Evolutionary conservation across 805 yeast genomes (phyloP).

Genomic region (Diddensiella santjacobensis): DNA sequence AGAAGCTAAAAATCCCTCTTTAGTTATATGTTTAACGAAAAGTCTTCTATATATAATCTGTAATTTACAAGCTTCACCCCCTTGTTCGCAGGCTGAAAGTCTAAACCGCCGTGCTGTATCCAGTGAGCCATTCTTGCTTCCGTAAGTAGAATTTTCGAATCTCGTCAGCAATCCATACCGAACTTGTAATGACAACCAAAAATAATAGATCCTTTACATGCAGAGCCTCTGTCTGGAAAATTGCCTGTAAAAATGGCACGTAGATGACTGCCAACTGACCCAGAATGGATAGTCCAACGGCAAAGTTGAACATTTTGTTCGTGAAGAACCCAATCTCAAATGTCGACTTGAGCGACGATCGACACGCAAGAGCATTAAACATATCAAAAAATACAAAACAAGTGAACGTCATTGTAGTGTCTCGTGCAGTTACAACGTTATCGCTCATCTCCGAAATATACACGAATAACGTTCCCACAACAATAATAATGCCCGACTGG

Average conservation of each 20-base stretch:
- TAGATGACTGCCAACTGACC: conserved; percentile 95
- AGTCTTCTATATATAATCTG: neutral
- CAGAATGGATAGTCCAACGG: conserved; percentile 79
- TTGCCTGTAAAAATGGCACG: conserved; percentile 84
- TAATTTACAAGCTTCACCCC: neutral
- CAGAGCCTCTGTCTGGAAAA: conserved; percentile 94
- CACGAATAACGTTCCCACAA: conserved; percentile 81
- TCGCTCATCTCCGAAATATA: conserved; percentile 79
- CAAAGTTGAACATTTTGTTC: conserved; percentile 88
- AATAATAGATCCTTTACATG: conserved; percentile 63
- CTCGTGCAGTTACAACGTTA: conserved; percentile 85
- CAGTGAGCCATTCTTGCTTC: conserved; percentile 22
- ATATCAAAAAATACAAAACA: conserved; percentile 94
- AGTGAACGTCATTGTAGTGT: conserved; percentile 98
- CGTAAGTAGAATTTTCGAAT: conserved; percentile 51
- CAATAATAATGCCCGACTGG: conserved; percentile 72
- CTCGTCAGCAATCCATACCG: conserved; percentile 86
- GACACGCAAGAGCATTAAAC: conserved; percentile 94
- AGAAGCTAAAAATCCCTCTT: neutral
- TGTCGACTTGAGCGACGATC: conserved; percentile 79
- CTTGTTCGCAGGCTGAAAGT: too few species aligned
- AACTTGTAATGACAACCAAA: conserved; percentile 61
- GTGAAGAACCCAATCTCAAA: conserved; percentile 73
- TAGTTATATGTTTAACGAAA: neutral
- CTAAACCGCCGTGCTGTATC: conserved; percentile 25